These are phyloP conservation scores for Phaffia tasmanica DNA, from an alignment of 768 basidiomycete species.

Conservation along the genomic window DNA sequence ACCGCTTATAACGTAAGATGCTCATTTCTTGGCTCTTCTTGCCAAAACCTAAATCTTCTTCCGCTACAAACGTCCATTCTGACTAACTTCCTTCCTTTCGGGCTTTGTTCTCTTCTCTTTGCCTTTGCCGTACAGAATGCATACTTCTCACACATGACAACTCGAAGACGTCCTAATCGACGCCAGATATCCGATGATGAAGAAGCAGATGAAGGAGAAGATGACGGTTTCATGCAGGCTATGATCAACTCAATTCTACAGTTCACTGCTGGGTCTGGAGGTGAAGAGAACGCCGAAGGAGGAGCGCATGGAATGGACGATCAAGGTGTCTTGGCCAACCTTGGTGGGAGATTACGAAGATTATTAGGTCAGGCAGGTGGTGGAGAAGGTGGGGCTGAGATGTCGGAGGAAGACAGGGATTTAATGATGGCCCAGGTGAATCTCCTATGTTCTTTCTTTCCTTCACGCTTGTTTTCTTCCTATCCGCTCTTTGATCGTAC, in stretches of 20 bases:
- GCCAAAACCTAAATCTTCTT: too few species aligned
- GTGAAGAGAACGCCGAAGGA: slow-evolving; percentile 9
- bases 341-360: slow-evolving; percentile 28
- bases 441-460: neutral
- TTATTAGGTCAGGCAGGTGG: slow-evolving; percentile 28
- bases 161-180: slow-evolving; percentile 10
- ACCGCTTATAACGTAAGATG: slow-evolving; percentile 49
- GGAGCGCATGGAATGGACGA: slow-evolving; percentile 22
- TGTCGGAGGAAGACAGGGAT: slow-evolving; percentile 29
- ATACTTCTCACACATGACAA: slow-evolving; percentile 11
- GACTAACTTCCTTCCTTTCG: neutral
- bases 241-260: slow-evolving; percentile 11
- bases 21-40: too few species aligned
- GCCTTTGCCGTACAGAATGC: slow-evolving; percentile 12
- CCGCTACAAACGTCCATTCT: neutral
- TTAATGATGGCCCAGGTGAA: slow-evolving; percentile 31
- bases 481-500: too few species aligned
- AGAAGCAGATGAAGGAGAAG: slow-evolving; percentile 12
- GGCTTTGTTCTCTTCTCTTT: neutral
- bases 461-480: neutral
- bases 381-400: slow-evolving; percentile 22
- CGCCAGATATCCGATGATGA: slow-evolving; percentile 6
- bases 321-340: slow-evolving; percentile 26
- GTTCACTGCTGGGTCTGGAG: neutral
- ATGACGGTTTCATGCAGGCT: slow-evolving; percentile 5